Percentiles rank a stretch among this genome's conserved stretches.
phyloP scores from a whole-genome alignment of 257 asterid species.

The Galeopsis tetrahit region DNA sequence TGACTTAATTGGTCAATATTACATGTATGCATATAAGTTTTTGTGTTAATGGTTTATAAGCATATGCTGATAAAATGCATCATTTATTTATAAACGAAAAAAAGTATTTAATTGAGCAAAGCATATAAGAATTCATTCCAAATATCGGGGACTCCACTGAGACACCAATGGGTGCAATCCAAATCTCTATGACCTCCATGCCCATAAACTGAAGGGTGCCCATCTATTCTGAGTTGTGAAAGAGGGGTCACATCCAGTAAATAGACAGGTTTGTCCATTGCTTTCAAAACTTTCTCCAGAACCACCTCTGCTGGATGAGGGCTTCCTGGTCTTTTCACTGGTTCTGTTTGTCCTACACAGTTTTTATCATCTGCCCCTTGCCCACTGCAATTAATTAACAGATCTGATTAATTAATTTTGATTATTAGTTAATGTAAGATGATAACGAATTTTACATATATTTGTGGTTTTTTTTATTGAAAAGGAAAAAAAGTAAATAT shows the following conservation, averaged over 20 bases:
- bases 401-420: background rate
- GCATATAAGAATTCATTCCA: slow-evolving; percentile 45
- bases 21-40: no score
- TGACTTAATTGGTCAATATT: no score
- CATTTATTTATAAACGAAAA: no score
- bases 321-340: slow-evolving; percentile 33
- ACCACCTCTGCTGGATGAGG: slow-evolving; percentile 46
- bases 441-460: background rate
- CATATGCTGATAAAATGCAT: no score
- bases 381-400: slow-evolving; percentile 20
- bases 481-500: no score
- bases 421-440: background rate
- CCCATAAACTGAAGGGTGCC: slow-evolving; percentile 53
- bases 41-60: no score
- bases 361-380: background rate
- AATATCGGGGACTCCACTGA: slow-evolving; percentile 49
- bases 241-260: slow-evolving; percentile 34
- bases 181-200: slow-evolving; percentile 29
- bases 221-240: slow-evolving; percentile 49
- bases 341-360: slow-evolving; percentile 36
- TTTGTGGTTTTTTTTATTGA: no score
- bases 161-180: slow-evolving; percentile 59
- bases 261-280: slow-evolving; percentile 39
- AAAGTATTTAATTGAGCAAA: slow-evolving; percentile 10
- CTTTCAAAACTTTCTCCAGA: slow-evolving; percentile 40